Percentiles rank a stretch among this genome's conserved stretches.
Conservation (phyloP, 345 rosid genomes). For the Turnera subulata region DNA sequence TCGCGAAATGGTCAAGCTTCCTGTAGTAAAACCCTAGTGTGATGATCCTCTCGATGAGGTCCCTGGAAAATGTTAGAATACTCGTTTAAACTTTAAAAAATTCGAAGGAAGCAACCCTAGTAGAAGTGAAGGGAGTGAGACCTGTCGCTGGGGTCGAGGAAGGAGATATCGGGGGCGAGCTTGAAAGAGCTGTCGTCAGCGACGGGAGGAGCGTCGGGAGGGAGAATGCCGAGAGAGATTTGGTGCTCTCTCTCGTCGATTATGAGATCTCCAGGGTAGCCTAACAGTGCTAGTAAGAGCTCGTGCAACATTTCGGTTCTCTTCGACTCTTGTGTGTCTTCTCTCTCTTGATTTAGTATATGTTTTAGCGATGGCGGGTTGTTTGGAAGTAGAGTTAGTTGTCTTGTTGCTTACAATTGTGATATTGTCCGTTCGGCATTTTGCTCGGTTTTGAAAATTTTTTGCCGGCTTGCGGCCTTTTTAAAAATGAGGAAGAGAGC, state of each 20-base stretch:
- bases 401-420: too few relatives aligned
- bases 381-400: too few relatives aligned
- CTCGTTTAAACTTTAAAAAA: not conserved
- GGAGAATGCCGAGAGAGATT: constrained; percentile 46
- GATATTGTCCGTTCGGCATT: too few relatives aligned
- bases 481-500: too few relatives aligned
- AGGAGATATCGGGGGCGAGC: constrained; percentile 91
- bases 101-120: not conserved
- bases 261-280: constrained; percentile 91
- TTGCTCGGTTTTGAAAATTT: too few relatives aligned
- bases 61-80: constrained; percentile 40
- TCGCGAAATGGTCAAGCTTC: constrained; percentile 80
- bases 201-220: constrained; percentile 60
- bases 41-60: constrained; percentile 77
- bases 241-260: constrained; percentile 80
- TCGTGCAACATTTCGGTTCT: constrained; percentile 93
- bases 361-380: too few relatives aligned
- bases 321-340: too few relatives aligned
- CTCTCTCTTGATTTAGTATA: too few relatives aligned
- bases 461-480: too few relatives aligned
- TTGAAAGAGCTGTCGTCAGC: constrained; percentile 65
- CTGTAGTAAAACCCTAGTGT: constrained; percentile 85
- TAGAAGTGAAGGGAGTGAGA: constrained; percentile 7
- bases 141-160: constrained; percentile 84
- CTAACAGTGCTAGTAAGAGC: constrained; percentile 74